Conservation (phyloP, 139 green algal species). For the Diplosphaera chodatii region DNA sequence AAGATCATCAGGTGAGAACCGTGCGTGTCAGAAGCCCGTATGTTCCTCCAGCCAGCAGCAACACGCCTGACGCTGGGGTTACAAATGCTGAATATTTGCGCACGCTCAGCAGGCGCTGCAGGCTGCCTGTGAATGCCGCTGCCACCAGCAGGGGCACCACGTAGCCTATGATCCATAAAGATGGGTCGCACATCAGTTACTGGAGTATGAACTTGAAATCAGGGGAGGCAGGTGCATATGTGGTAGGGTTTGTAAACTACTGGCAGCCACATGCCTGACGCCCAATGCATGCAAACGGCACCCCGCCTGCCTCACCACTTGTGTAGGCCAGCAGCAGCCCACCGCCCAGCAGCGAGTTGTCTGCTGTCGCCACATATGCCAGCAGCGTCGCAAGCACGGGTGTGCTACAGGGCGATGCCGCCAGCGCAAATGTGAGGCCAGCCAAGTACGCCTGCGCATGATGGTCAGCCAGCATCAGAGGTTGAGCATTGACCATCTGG, state of each 20-base stretch:
- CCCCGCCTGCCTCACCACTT: too few species aligned
- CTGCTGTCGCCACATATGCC: conserved; percentile 74
- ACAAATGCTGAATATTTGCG: conserved; percentile 79
- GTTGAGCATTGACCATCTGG: too few species aligned
- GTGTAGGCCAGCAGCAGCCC: conserved; percentile 87
- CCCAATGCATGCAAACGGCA: too few species aligned
- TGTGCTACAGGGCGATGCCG: conserved; percentile 91
- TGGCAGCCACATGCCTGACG: too few species aligned
- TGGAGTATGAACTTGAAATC: too few species aligned
- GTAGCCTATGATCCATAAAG: conserved; percentile 86
- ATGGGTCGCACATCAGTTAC: too few species aligned
- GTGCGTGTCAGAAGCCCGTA: conserved; percentile 73
- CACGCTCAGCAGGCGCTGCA: conserved; percentile 70
- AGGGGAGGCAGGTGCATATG: too few species aligned
- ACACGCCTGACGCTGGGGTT: conserved; percentile 74
- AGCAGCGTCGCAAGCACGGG: conserved; percentile 93
- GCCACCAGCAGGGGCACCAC: conserved; percentile 86
- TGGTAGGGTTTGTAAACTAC: too few species aligned
- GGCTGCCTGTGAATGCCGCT: conserved; percentile 70
- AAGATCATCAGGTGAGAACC: conserved; percentile 2
- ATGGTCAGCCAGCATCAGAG: too few species aligned
- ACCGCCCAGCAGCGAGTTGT: conserved; percentile 54
- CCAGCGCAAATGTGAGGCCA: conserved; percentile 90
- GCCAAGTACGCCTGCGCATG: conserved; percentile 86
- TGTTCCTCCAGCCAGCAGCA: conserved; percentile 78